These are phyloP conservation scores for Fistulifera solaris DNA, from an alignment of 108 stramenopile species.

Conservation along the genomic window DNA sequence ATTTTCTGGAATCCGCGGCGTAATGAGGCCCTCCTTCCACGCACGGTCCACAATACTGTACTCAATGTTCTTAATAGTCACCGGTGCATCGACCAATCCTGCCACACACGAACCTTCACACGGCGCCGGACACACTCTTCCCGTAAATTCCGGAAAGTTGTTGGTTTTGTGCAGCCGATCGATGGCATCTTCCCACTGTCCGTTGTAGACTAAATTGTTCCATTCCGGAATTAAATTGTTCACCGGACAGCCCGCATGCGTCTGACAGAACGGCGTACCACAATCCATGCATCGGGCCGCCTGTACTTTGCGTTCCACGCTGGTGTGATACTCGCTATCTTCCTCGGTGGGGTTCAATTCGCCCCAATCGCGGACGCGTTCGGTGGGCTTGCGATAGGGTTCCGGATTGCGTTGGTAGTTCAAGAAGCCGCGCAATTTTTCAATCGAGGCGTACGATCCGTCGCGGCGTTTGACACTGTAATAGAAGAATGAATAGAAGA, in stretches of 20 bases:
- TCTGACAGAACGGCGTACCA: constrained; percentile 97
- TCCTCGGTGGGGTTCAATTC: constrained; percentile 89
- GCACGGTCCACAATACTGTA: constrained; percentile 94
- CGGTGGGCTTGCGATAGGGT: constrained; percentile 87
- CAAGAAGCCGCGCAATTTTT: constrained; percentile 89
- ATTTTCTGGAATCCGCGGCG: constrained; percentile 80
- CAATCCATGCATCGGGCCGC: constrained; percentile 97
- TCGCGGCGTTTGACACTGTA: constrained; percentile 86
- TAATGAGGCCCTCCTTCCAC: constrained; percentile 89
- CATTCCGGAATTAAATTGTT: constrained; percentile 98
- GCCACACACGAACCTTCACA: constrained; percentile 97
- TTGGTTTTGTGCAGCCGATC: constrained; percentile 92
- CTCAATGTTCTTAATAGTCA: constrained; percentile 97
- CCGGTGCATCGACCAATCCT: constrained; percentile 87
- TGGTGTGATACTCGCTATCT: constrained; percentile 68
- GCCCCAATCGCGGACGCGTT: constrained; percentile 89
- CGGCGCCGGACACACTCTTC: constrained; percentile 94
- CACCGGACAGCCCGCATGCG: constrained; percentile 94
- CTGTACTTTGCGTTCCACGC: constrained; percentile 87
- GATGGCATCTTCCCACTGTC: constrained; percentile 90
- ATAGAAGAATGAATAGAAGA: neutral
- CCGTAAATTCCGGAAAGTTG: constrained; percentile 99
- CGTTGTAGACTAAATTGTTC: constrained; percentile 95
- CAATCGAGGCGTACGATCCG: constrained; percentile 74
- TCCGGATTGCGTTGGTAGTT: constrained; percentile 95